Conservation (phyloP, 2,329 filamentous ascomycete genomes). For the Ceratocystis albifundus region DNA sequence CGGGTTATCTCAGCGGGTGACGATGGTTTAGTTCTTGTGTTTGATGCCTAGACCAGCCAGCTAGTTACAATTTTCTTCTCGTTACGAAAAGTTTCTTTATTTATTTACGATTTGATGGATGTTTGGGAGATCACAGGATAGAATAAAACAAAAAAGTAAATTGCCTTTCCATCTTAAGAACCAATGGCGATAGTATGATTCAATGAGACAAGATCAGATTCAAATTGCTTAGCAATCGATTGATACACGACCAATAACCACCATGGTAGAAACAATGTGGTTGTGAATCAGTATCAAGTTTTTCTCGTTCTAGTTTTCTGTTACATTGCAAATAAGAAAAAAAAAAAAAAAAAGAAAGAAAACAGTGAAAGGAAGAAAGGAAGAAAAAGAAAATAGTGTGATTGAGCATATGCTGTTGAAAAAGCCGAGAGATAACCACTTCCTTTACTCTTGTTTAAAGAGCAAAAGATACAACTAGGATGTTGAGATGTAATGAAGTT, state of each 20-base stretch:
- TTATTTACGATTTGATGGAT: not conserved
- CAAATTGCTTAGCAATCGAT: not conserved
- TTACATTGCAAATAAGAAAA: not conserved
- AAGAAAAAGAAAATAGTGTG: not conserved
- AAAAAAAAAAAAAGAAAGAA: not conserved
- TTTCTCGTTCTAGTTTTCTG: not conserved
- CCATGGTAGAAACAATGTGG: too few species aligned
- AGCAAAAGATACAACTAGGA: conserved; percentile 8
- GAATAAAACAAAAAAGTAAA: conserved; percentile 13
- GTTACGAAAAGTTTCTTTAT: conserved; percentile 5
- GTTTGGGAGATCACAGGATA: conserved; percentile 5
- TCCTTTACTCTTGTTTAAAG: not conserved
- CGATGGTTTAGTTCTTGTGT: conserved; percentile 60
- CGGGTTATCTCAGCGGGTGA: conserved; percentile 82
- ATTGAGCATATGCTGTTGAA: conserved; percentile 12
- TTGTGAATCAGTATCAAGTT: not conserved
- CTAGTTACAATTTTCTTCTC: conserved; percentile 6
- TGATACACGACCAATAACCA: too few species aligned
- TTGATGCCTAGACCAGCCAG: conserved; percentile 39
- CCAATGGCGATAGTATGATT: too few species aligned
- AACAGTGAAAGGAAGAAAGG: too few species aligned
- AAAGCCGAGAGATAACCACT: not conserved
- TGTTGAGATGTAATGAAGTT: conserved; percentile 6
- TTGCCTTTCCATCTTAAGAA: not conserved
- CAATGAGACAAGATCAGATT: not conserved